phyloP scores from a whole-genome alignment of 192 early-diverging fungal species.

The Neocallimastix lanati region DNA sequence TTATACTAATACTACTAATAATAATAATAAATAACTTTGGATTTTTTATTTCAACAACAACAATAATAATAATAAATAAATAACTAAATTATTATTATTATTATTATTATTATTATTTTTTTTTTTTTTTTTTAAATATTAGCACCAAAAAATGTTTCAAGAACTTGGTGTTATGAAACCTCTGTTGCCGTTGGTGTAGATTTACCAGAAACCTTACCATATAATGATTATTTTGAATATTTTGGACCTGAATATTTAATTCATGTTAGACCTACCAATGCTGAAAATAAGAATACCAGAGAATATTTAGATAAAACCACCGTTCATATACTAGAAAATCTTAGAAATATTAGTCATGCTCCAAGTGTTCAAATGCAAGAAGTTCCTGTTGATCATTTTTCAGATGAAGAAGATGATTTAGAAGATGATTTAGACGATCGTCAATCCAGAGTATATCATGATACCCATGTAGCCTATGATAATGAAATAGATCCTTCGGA shows the following conservation, averaged over 20 bases:
- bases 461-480: too few relatives aligned
- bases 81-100: too few relatives aligned
- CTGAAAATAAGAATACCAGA: constrained; percentile 79
- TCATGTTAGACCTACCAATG: constrained; percentile 45
- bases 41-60: too few relatives aligned
- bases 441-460: too few relatives aligned
- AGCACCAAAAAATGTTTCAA: constrained; percentile 47
- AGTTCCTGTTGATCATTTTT: constrained; percentile 29
- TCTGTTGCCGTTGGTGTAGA: constrained; percentile 57
- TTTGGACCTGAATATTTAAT: constrained; percentile 32
- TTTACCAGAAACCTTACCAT: constrained; percentile 45
- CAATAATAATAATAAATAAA: too few relatives aligned
- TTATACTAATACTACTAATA: too few relatives aligned
- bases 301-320: constrained; percentile 50
- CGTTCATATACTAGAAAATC: constrained; percentile 55
- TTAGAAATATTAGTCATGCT: constrained; percentile 67
- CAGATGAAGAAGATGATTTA: constrained; percentile 1
- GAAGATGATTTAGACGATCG: too few relatives aligned
- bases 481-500: too few relatives aligned
- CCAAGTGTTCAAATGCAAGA: constrained; percentile 81
- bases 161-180: constrained; percentile 91
- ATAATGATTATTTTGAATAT: constrained; percentile 43
- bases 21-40: too few relatives aligned
- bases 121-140: too few relatives aligned
- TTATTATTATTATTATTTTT: too few relatives aligned